phyloP scores from a whole-genome alignment of 306 rosid genomes.

The Geum urbanum region DNA sequence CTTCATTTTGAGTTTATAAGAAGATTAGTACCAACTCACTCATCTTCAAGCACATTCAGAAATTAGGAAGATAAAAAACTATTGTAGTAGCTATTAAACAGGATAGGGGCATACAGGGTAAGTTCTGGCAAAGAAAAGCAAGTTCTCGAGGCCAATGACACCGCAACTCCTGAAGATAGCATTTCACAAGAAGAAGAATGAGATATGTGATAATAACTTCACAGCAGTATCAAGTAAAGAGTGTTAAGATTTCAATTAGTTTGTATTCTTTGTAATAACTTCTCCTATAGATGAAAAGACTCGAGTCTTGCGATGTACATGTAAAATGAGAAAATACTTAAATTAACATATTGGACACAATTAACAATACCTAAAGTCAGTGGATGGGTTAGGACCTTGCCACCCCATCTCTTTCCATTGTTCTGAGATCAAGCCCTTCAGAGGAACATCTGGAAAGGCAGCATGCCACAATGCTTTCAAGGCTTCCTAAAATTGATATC shows the following conservation, averaged over 20 bases:
- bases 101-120: slow-evolving; percentile 62
- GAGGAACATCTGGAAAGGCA: slow-evolving; percentile 70
- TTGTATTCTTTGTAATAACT: not conserved
- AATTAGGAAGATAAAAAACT: slow-evolving; percentile 24
- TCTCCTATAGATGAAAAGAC: not conserved
- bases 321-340: not conserved
- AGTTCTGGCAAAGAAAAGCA: slow-evolving; percentile 72
- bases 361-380: slow-evolving; percentile 74
- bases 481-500: slow-evolving; percentile 55
- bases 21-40: slow-evolving; percentile 54
- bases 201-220: slow-evolving; percentile 15
- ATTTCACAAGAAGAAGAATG: slow-evolving; percentile 40
- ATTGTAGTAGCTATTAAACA: slow-evolving; percentile 13
- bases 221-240: slow-evolving; percentile 2
- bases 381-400: slow-evolving; percentile 97
- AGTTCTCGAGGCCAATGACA: slow-evolving; percentile 79
- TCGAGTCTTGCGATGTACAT: not conserved
- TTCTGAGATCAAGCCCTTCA: slow-evolving; percentile 69
- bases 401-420: slow-evolving; percentile 99
- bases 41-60: slow-evolving; percentile 17
- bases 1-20: slow-evolving; percentile 70
- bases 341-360: not conserved
- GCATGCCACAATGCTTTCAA: slow-evolving; percentile 70
- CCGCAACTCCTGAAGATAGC: slow-evolving; percentile 86
- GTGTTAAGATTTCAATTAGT: not conserved